A percentile compares a stretch with the other conserved stretches of the same genome.
These are phyloP conservation scores for Chlorociboria aeruginascens DNA, from an alignment of 495 filamentous ascomycete species.

Conservation along the genomic window DNA sequence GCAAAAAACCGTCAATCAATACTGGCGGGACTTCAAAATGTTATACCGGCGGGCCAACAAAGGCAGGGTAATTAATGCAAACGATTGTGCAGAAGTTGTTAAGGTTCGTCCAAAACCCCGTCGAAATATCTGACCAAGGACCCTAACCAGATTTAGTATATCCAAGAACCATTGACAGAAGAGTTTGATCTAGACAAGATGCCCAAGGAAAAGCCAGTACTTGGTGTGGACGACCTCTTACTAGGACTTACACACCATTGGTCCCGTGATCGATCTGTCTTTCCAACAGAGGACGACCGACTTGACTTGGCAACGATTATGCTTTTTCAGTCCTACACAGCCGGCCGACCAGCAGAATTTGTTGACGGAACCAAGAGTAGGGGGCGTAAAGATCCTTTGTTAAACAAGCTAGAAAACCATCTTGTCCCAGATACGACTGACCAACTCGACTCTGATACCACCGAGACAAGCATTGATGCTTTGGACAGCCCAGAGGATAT, in stretches of 20 bases:
- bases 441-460: too few species aligned
- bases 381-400: slow-evolving; percentile 8
- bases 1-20: slow-evolving; percentile 10
- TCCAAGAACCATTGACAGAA: slow-evolving; percentile 2
- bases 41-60: too few species aligned
- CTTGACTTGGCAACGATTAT: slow-evolving; percentile 8
- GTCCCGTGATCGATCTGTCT: slow-evolving; percentile 13
- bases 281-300: slow-evolving; percentile 11
- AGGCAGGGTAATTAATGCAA: slow-evolving; percentile 17
- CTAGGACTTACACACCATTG: slow-evolving; percentile 9
- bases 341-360: slow-evolving; percentile 9
- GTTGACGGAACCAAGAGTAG: slow-evolving; percentile 9
- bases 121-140: neutral
- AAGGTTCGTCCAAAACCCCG: slow-evolving; percentile 17
- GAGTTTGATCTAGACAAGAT: slow-evolving; percentile 6
- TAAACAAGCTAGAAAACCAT: neutral
- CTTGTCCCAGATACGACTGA: too few species aligned
- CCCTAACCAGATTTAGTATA: slow-evolving; percentile 7
- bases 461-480: too few species aligned
- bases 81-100: slow-evolving; percentile 20
- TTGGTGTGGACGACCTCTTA: slow-evolving; percentile 8
- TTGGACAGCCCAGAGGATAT: too few species aligned
- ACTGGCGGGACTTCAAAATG: slow-evolving; percentile 16
- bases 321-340: slow-evolving; percentile 13
- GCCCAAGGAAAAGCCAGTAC: slow-evolving; percentile 12